phyloP scores from a whole-genome alignment of 2,329 filamentous ascomycete species.

The Exophiala sp. region DNA sequence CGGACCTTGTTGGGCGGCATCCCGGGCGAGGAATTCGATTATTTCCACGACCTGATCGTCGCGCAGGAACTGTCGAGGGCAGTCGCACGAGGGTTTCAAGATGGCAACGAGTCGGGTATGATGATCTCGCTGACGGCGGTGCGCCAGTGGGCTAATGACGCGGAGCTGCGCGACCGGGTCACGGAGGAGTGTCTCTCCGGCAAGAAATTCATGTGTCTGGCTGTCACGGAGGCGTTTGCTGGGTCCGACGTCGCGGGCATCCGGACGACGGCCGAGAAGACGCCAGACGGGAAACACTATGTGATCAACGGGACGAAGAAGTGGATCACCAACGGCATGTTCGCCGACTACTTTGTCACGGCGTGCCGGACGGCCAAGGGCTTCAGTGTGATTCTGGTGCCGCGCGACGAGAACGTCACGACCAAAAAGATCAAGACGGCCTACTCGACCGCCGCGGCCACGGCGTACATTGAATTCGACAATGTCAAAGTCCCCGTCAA shows the following conservation, averaged over 20 bases:
- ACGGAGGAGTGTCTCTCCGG: conserved; percentile 63
- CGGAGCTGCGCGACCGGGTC: conserved; percentile 57
- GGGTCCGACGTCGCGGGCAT: conserved; percentile 70
- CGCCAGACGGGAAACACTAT: conserved; percentile 59
- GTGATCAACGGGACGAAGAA: conserved; percentile 60
- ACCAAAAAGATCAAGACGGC: conserved; percentile 63
- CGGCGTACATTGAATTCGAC: conserved; percentile 69
- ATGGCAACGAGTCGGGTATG: conserved; percentile 67
- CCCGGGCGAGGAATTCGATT: conserved; percentile 69
- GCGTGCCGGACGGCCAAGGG: conserved; percentile 65
- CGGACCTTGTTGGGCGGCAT: conserved; percentile 59
- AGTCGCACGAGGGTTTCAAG: conserved; percentile 73
- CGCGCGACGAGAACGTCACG: conserved; percentile 61
- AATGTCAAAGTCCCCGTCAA: conserved; percentile 65
- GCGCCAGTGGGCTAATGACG: conserved; percentile 62
- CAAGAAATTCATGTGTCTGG: conserved; percentile 64
- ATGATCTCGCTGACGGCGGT: conserved; percentile 58
- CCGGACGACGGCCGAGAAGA: conserved; percentile 59
- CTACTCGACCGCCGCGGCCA: conserved; percentile 60
- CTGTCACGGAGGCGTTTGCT: conserved; percentile 70
- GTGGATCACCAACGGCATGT: conserved; percentile 72
- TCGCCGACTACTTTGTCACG: conserved; percentile 63
- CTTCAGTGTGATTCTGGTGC: conserved; percentile 62
- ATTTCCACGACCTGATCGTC: conserved; percentile 66
- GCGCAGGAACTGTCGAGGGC: conserved; percentile 63